Evolutionary conservation across 768 basidiomycete genomes (phyloP).

Genomic region (Boletus sp.): DNA sequence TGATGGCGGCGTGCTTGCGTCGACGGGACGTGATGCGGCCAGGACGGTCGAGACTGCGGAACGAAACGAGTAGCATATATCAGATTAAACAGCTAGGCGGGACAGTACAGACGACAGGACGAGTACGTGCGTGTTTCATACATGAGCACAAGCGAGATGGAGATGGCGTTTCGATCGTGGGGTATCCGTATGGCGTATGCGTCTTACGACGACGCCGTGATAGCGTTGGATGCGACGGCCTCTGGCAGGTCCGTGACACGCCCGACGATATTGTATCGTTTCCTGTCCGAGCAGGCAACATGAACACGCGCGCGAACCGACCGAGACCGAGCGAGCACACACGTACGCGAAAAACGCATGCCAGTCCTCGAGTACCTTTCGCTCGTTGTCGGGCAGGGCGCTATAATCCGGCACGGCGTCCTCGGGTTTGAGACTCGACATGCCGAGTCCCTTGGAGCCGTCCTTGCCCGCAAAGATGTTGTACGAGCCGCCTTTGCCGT

Average conservation of each 20-base stretch:
- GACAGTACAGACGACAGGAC: neutral
- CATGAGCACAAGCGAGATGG: neutral
- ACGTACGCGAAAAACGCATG: slow-evolving; percentile 82
- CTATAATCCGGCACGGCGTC: slow-evolving; percentile 90
- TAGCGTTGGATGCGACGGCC: slow-evolving; percentile 24
- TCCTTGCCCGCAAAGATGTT: slow-evolving; percentile 93
- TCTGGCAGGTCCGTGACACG: slow-evolving; percentile 57
- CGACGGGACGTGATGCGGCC: neutral
- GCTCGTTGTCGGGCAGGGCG: slow-evolving; percentile 63
- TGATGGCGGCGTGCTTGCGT: too few relatives aligned
- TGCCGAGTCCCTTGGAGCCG: slow-evolving; percentile 83
- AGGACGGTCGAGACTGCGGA: neutral
- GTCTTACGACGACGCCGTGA: neutral
- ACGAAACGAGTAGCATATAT: slow-evolving; percentile 1
- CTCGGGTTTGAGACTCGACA: slow-evolving; percentile 82
- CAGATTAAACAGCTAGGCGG: neutral
- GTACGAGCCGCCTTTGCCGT: slow-evolving; percentile 79
- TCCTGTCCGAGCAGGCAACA: slow-evolving; percentile 38
- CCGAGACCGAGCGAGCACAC: neutral
- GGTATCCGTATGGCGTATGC: neutral
- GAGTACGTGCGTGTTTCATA: neutral
- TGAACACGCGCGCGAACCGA: neutral
- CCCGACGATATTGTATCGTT: slow-evolving; percentile 88
- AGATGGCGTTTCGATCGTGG: neutral
- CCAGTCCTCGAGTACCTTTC: slow-evolving; percentile 87